phyloP scores from a whole-genome alignment of 2,329 filamentous ascomycete genomes.

The Nigrograna mackinnonii region DNA sequence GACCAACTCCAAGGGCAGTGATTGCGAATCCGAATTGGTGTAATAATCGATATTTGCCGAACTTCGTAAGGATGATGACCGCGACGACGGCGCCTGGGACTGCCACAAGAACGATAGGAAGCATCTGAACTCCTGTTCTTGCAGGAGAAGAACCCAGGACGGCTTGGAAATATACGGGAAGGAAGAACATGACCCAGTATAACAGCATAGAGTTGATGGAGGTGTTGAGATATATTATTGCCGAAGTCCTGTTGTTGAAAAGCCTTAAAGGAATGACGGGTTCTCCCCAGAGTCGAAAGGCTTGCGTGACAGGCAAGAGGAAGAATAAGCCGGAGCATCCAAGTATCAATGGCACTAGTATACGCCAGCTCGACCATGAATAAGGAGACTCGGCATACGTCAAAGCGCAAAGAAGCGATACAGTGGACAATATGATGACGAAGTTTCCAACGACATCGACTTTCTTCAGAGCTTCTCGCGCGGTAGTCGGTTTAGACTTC shows the following conservation, averaged over 20 bases:
- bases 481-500: slow-evolving; percentile 35
- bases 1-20: slow-evolving; percentile 5
- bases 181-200: slow-evolving; percentile 10
- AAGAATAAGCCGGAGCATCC: slow-evolving; percentile 41
- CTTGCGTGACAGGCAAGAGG: slow-evolving; percentile 42
- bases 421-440: slow-evolving; percentile 41
- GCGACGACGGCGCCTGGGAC: slow-evolving; percentile 3
- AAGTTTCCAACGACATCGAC: slow-evolving; percentile 47
- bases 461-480: background rate
- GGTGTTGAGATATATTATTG: slow-evolving; percentile 1
- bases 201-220: slow-evolving; percentile 5
- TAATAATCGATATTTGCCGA: slow-evolving; percentile 13
- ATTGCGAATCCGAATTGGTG: slow-evolving; percentile 6
- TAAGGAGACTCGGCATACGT: slow-evolving; percentile 45
- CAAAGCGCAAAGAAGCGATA: slow-evolving; percentile 44
- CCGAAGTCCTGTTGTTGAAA: slow-evolving; percentile 10
- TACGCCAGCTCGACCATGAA: slow-evolving; percentile 43
- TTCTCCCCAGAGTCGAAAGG: slow-evolving; percentile 14
- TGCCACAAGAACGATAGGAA: slow-evolving; percentile 22
- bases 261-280: slow-evolving; percentile 6
- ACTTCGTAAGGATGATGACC: slow-evolving; percentile 22
- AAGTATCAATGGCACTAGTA: slow-evolving; percentile 48
- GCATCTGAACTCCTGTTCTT: slow-evolving; percentile 35
- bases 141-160: slow-evolving; percentile 23
- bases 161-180: slow-evolving; percentile 11